These are phyloP conservation scores for Euryodendron excelsum DNA, from an alignment of 148 eudicot species.

Conservation along the genomic window DNA sequence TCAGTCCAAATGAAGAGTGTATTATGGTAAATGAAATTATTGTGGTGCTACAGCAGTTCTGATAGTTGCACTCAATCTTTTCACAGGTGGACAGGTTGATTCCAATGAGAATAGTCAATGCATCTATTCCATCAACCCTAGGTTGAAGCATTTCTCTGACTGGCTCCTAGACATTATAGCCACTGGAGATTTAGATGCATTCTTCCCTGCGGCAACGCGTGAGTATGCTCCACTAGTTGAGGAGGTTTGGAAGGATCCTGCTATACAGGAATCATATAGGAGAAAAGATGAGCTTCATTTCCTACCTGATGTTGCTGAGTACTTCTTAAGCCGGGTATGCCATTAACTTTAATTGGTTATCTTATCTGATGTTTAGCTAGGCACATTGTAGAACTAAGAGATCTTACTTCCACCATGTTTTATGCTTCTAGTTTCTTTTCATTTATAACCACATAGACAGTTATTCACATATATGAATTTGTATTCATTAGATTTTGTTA, in stretches of 20 bases:
- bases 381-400: background rate
- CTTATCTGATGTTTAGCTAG: constrained; percentile 22
- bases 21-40: background rate
- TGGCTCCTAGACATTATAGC: constrained; percentile 97
- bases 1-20: constrained; percentile 4
- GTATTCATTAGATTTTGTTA: too few relatives aligned
- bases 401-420: background rate
- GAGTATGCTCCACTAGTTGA: constrained; percentile 97
- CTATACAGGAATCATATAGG: constrained; percentile 80
- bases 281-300: constrained; percentile 88
- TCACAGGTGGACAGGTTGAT: constrained; percentile 47
- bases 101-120: constrained; percentile 40
- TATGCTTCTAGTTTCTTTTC: background rate
- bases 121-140: constrained; percentile 71
- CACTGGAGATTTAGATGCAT: constrained; percentile 94
- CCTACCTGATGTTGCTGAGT: constrained; percentile 93
- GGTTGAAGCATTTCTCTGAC: constrained; percentile 90
- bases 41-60: background rate
- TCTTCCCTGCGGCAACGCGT: constrained; percentile 95
- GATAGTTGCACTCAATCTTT: background rate
- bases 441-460: background rate
- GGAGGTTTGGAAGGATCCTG: constrained; percentile 97
- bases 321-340: constrained; percentile 89
- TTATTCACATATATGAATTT: too few relatives aligned
- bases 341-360: constrained; percentile 2